Evolutionary conservation across 768 basidiomycete genomes (phyloP).

Genomic region (Crucibulum laeve): DNA sequence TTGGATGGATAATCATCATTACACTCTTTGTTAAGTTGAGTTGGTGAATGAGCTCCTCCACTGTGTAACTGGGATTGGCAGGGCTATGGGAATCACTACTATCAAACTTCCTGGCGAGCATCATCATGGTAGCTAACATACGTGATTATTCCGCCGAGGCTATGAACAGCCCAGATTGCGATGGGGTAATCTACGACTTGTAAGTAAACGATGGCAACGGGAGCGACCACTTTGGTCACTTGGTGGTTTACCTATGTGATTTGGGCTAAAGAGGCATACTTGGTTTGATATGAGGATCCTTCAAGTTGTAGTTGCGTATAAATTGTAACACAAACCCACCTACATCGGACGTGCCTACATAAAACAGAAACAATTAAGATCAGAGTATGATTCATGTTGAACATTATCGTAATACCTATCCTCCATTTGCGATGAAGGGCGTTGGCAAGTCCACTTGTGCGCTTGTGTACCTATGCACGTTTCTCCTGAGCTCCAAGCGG

Average conservation of each 20-base stretch:
- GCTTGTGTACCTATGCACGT: conserved; percentile 22
- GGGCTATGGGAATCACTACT: conserved; percentile 28
- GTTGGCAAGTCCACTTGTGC: conserved; percentile 52
- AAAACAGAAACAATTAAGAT: neutral
- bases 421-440: conserved; percentile 42
- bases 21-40: conserved; percentile 41
- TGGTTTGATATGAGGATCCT: neutral
- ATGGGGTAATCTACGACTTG: conserved; percentile 48
- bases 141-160: conserved; percentile 56
- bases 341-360: conserved; percentile 28
- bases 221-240: neutral
- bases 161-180: conserved; percentile 57
- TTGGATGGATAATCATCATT: conserved; percentile 45
- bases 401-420: conserved; percentile 39
- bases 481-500: no score
- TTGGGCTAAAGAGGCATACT: conserved; percentile 66
- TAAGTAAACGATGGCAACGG: conserved; percentile 3
- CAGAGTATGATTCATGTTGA: neutral
- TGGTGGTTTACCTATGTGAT: conserved; percentile 48
- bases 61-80: conserved; percentile 57
- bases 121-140: conserved; percentile 28
- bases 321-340: conserved; percentile 44
- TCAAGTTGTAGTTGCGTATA: conserved; percentile 6
- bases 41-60: conserved; percentile 57
- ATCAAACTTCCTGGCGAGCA: conserved; percentile 9